phyloP scores from a whole-genome alignment of 371 early-diverging fungal genomes.

The Cokeromyces recurvatus region DNA sequence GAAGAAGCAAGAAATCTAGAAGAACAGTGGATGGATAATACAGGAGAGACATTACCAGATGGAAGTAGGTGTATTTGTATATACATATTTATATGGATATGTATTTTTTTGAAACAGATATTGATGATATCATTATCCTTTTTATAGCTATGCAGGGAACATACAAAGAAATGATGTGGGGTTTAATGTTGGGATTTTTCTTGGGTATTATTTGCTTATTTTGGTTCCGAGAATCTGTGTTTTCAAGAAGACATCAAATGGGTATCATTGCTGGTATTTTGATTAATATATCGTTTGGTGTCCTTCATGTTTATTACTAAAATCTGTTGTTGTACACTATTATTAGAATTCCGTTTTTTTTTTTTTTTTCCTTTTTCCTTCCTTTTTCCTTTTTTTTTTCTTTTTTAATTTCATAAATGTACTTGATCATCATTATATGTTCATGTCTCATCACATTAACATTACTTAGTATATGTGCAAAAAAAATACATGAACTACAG shows the following conservation, averaged over 20 bases:
- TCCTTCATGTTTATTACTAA: conserved; percentile 53
- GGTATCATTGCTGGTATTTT: conserved; percentile 64
- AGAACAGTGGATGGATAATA: conserved; percentile 73
- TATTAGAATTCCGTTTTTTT: background rate
- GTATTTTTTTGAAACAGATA: too few relatives aligned
- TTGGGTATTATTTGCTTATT: conserved; percentile 60
- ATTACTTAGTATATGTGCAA: conserved; percentile 19
- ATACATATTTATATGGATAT: too few relatives aligned
- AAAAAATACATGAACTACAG: conserved; percentile 21
- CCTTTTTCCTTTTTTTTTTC: background rate
- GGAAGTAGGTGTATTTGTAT: conserved; percentile 42
- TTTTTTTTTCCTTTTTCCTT: background rate
- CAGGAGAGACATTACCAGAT: conserved; percentile 52
- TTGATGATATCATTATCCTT: too few relatives aligned
- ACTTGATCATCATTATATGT: conserved; percentile 18
- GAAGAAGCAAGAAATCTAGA: conserved; percentile 48
- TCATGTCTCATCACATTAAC: conserved; percentile 19
- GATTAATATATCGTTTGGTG: conserved; percentile 64
- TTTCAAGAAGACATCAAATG: conserved; percentile 63
- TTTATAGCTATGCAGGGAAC: conserved; percentile 47
- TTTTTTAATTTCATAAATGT: conserved; percentile 2
- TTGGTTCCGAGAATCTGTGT: conserved; percentile 66
- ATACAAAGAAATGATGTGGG: conserved; percentile 61
- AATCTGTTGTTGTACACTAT: background rate
- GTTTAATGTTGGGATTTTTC: conserved; percentile 65